Conservation (phyloP, 2,329 filamentous ascomycete genomes). For the Diaporthe helianthi region DNA sequence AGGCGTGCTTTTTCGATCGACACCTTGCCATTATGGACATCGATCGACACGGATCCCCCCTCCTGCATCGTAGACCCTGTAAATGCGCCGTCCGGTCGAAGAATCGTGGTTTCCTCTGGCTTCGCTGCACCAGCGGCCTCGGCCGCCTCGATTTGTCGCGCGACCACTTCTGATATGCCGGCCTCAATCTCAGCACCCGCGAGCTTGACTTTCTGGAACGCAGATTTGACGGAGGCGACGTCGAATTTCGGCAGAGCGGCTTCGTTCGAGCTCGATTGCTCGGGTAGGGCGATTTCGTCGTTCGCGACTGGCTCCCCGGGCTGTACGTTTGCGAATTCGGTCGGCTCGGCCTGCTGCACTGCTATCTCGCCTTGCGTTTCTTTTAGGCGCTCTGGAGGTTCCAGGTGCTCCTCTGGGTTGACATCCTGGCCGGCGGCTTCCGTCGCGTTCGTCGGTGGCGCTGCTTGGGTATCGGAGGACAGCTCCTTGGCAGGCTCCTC, state of each 20-base stretch:
- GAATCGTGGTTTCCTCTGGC: not conserved
- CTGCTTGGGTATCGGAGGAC: not conserved
- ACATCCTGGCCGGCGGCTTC: conserved; percentile 4
- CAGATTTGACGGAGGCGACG: conserved; percentile 23
- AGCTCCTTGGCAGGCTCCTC: conserved; percentile 13
- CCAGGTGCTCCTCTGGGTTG: conserved; percentile 16
- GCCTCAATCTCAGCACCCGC: conserved; percentile 37
- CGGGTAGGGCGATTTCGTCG: not conserved
- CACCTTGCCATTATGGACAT: not conserved
- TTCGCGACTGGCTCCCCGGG: conserved; percentile 10
- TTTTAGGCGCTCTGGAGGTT: conserved; percentile 9
- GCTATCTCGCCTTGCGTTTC: not conserved
- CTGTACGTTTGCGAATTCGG: not conserved
- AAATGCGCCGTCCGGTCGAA: not conserved
- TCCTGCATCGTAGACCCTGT: not conserved
- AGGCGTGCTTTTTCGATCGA: not conserved
- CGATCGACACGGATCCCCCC: not conserved
- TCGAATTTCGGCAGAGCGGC: conserved; percentile 19
- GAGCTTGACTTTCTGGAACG: conserved; percentile 28
- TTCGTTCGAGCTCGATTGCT: not conserved
- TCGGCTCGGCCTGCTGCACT: conserved; percentile 20
- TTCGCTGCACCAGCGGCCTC: conserved; percentile 5
- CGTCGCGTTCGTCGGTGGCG: not conserved
- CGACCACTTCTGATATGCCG: conserved; percentile 39
- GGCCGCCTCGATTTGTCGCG: conserved; percentile 29